Base-by-base conservation (phyloP, 1,139 yeast genomes). In the Sugiyamaella pinicola region DNA sequence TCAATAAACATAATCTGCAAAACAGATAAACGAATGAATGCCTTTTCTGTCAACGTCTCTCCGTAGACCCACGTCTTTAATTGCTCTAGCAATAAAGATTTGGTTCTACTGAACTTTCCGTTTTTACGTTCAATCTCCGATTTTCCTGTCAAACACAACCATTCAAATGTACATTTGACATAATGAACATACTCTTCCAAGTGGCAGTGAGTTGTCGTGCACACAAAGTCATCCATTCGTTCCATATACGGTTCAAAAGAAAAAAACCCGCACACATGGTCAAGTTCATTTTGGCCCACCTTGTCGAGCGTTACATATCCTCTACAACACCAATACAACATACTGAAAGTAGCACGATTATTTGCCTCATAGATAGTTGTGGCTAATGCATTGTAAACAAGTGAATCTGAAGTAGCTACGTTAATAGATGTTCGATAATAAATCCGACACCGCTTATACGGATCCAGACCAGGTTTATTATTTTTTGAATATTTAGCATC, bases 401-500 rank as follows among this genome's bases (percentile, higher is more conserved):
- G 38, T 1, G 58, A 58, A 8, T 49, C 37, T 4, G 31, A 10
- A 10, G 37, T 24, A 21, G 34, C 53, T 26, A 37, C 52, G 4
- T 43, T 53, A 10, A 53, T 38, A 13, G 65, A 63, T 1, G 59
- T 52, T 1, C 55, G 41, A 52, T 63, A 63, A 47, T 63, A 63
- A 17, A 55, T 52, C 19, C 39, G 35, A 2, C 65, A 60, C 37
- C 61, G 60, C 8, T 52, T 48, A 40, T 52, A 57, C 17, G 29
- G 24, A 9, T 46, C 41, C n/a, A 47, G 52, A 12, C 40, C 31
- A 8, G 34, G 47, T 18, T 47, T 42, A 15, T n/a, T n/a, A n/a
- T n/a, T n/a, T n/a, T n/a, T n/a, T n/a, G n/a, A n/a, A n/a, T 19
- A 18, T 19, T 46, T 47, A 28, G 52, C 33, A n/a, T 60, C 50